These are phyloP conservation scores for Leccinum pellstonianum DNA, from an alignment of 768 basidiomycete genomes.

Conservation along the genomic window DNA sequence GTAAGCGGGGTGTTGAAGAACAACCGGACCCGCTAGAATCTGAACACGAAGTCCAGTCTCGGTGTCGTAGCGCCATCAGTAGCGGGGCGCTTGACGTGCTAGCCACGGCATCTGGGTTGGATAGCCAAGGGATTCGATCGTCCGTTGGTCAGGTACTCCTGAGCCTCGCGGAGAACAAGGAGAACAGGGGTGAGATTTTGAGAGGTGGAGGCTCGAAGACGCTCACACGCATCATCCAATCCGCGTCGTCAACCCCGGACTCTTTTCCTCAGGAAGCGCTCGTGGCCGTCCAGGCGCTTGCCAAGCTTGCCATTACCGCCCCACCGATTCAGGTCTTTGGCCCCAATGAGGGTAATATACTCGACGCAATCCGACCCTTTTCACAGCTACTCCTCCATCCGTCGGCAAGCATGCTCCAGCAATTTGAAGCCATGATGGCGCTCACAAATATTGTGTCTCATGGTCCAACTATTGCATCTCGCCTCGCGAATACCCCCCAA, in stretches of 20 bases:
- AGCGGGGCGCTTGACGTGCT: conserved; percentile 68
- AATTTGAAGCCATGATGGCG: conserved; percentile 94
- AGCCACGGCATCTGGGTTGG: conserved; percentile 52
- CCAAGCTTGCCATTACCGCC: conserved; percentile 90
- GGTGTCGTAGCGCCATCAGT: conserved; percentile 56
- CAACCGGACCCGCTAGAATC: conserved; percentile 50
- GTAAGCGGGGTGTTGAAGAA: conserved; percentile 31
- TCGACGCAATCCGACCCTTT: conserved; percentile 84
- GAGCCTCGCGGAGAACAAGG: conserved; percentile 72
- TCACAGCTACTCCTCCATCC: conserved; percentile 68
- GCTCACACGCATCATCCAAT: conserved; percentile 55
- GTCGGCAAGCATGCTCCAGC: conserved; percentile 71
- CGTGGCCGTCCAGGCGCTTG: conserved; percentile 80
- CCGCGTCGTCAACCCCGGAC: conserved; percentile 35
- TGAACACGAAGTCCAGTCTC: conserved; percentile 59
- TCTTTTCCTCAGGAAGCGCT: conserved; percentile 33
- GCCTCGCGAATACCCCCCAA: conserved; percentile 61
- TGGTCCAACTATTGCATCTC: conserved; percentile 58
- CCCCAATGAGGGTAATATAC: conserved; percentile 69
- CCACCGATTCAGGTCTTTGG: conserved; percentile 91
- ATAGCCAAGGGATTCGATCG: conserved; percentile 63
- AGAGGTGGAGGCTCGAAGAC: conserved; percentile 78
- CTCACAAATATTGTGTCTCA: conserved; percentile 92
- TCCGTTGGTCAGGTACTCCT: conserved; percentile 62
- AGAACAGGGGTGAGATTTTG: conserved; percentile 72